Percentiles rank a stretch among this genome's conserved stretches.
Conservation (phyloP, 495 filamentous ascomycete genomes). For the Aspergillus sparsus region DNA sequence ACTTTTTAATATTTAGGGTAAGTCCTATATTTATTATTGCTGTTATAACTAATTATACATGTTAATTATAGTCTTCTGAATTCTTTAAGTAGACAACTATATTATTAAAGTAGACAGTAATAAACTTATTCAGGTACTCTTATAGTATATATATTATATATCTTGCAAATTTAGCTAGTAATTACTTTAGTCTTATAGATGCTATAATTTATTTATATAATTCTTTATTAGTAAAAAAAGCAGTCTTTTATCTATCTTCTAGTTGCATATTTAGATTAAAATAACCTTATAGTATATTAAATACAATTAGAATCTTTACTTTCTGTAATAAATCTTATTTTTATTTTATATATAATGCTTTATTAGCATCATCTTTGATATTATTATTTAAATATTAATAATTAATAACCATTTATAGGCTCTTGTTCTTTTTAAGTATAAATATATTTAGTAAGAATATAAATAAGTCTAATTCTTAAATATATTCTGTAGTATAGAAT, state of each 20-base stretch:
- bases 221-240: conserved; percentile 7
- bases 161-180: conserved; percentile 7
- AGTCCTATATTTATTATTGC: conserved; percentile 14
- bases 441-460: background rate
- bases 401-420: conserved; percentile 19
- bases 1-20: conserved; percentile 15
- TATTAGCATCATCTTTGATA: conserved; percentile 9
- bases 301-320: conserved; percentile 7
- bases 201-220: conserved; percentile 9
- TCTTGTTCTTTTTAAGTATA: conserved; percentile 5
- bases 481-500: background rate
- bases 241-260: conserved; percentile 11
- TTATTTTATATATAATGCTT: conserved; percentile 17
- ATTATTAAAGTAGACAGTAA: conserved; percentile 20
- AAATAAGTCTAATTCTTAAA: conserved; percentile 6
- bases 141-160: conserved; percentile 9
- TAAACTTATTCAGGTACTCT: conserved; percentile 18
- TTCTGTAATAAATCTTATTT: conserved; percentile 3
- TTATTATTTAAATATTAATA: conserved; percentile 11
- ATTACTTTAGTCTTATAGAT: background rate
- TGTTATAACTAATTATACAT: conserved; percentile 13
- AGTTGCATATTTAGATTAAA: conserved; percentile 9
- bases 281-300: conserved; percentile 18
- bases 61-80: conserved; percentile 13
- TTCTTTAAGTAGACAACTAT: conserved; percentile 15